These are phyloP conservation scores for Candida berthetii DNA, from an alignment of 805 yeast species.

Conservation along the genomic window DNA sequence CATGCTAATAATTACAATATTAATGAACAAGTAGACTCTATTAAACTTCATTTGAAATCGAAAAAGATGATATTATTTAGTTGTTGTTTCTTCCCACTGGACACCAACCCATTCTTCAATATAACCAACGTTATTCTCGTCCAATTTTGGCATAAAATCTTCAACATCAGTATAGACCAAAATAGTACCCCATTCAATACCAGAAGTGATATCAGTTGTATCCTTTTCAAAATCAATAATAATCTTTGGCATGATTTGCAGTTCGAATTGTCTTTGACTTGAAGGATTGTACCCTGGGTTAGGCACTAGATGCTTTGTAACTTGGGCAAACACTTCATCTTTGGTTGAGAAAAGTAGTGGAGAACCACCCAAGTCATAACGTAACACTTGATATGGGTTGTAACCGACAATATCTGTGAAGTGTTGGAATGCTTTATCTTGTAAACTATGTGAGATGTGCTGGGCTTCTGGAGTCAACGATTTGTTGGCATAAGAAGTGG, in stretches of 20 bases:
- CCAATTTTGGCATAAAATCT: constrained; percentile 54
- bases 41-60: too few species aligned
- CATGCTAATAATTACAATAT: too few species aligned
- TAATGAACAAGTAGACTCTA: too few species aligned
- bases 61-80: too few species aligned
- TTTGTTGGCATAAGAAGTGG: constrained; percentile 1
- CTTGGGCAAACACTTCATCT: constrained; percentile 45
- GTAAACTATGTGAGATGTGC: constrained; percentile 43
- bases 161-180: constrained; percentile 71
- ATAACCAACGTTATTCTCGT: constrained; percentile 68
- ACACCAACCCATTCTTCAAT: constrained; percentile 78
- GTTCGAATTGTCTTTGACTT: constrained; percentile 61
- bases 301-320: constrained; percentile 41
- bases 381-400: constrained; percentile 80
- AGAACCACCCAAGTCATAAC: constrained; percentile 75
- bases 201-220: constrained; percentile 40
- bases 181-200: constrained; percentile 98
- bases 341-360: constrained; percentile 67
- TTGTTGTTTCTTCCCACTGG: constrained; percentile 64
- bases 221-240: constrained; percentile 72
- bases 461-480: constrained; percentile 36
- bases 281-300: constrained; percentile 55
- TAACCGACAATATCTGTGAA: constrained; percentile 71
- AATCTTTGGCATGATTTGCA: constrained; percentile 92
- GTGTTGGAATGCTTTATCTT: constrained; percentile 65